These are phyloP conservation scores for Pseudopyrenochaeta lycopersici DNA, from an alignment of 2,329 filamentous ascomycete species.

Conservation along the genomic window DNA sequence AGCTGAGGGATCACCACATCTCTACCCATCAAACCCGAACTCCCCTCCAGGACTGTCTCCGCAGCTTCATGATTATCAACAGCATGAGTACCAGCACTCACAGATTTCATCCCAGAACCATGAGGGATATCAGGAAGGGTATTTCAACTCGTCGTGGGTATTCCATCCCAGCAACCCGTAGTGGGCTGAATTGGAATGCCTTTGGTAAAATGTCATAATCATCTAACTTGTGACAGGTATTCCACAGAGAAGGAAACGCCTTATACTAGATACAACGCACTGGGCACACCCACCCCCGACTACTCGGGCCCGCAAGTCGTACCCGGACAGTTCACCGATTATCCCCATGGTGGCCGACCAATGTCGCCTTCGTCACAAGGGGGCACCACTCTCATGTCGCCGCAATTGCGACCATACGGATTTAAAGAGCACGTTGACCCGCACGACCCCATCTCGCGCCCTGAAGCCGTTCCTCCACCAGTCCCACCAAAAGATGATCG, in stretches of 20 bases:
- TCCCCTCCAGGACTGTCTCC: slow-evolving; percentile 25
- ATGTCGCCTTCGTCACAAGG: slow-evolving; percentile 28
- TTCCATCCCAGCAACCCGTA: not conserved
- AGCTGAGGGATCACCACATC: slow-evolving; percentile 11
- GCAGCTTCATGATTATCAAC: slow-evolving; percentile 22
- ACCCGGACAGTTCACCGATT: slow-evolving; percentile 22
- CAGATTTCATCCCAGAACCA: slow-evolving; percentile 10
- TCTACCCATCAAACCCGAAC: slow-evolving; percentile 11
- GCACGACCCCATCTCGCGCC: slow-evolving; percentile 16
- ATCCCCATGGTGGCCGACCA: slow-evolving; percentile 19
- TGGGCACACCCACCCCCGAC: slow-evolving; percentile 24
- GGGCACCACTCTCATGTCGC: slow-evolving; percentile 23
- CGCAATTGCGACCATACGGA: slow-evolving; percentile 25
- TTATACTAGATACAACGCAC: slow-evolving; percentile 12
- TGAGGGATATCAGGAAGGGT: slow-evolving; percentile 23
- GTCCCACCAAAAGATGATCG: slow-evolving; percentile 27
- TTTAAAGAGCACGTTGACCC: slow-evolving; percentile 37
- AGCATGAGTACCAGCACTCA: slow-evolving; percentile 19
- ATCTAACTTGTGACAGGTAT: slow-evolving; percentile 22
- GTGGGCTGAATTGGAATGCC: not conserved
- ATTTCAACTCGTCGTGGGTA: slow-evolving; percentile 7
- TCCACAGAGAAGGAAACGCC: slow-evolving; percentile 33
- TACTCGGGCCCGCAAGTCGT: slow-evolving; percentile 35
- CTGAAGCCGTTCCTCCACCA: slow-evolving; percentile 20
- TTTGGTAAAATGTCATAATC: not conserved